Evolutionary conservation across 306 rosid species (phyloP), one percentile per base, ranked within the genome.

Genomic region (Psophocarpus tetragonolobus): DNA sequence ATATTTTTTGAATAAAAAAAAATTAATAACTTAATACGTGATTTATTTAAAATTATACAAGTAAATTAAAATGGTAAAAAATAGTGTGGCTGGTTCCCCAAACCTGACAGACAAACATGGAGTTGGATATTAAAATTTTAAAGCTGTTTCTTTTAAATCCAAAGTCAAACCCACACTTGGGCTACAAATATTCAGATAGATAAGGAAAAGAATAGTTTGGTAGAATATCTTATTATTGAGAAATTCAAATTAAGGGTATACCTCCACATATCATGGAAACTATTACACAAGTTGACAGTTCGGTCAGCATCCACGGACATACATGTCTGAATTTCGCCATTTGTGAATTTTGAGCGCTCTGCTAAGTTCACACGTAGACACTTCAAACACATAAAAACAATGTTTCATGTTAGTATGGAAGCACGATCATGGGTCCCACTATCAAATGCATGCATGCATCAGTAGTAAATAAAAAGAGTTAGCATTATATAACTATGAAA

Each of bases 221-320:
- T 11, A 36, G 67, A 21, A 79, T 36, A 33, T 20, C 50, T 50
- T 75, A 45, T 48, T 48, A 18, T 73, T 39, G 51, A 53, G 61
- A 77, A 68, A 68, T 65, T 74, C 2, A 45, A 62, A 21, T 74
- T 38, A 82, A 82, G 24, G 62, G 54, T 26, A 69, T 84, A 94
- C 98, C 98, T 92, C 97, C 98, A 94, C 84, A 86, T 35, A 80
- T 94, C 98, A 85, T 94, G 97, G 69, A 92, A 84, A 88, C 95
- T 89, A 75, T 89, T 94, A 80, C 93, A 90, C 88, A 90, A 71
- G 88, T 94, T 94, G 82, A 94, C 96, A 82, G 92, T 89, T 74
- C 97, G 88, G 78, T 92, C 97, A 64, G 90, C 94, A 87, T 94
- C 98, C 78, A 94, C 87, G 7, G 98, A 91, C 98, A 94, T 92